Evolutionary conservation across 2,329 filamentous ascomycete genomes (phyloP).

Genomic region (Hypoxylon sp.): DNA sequence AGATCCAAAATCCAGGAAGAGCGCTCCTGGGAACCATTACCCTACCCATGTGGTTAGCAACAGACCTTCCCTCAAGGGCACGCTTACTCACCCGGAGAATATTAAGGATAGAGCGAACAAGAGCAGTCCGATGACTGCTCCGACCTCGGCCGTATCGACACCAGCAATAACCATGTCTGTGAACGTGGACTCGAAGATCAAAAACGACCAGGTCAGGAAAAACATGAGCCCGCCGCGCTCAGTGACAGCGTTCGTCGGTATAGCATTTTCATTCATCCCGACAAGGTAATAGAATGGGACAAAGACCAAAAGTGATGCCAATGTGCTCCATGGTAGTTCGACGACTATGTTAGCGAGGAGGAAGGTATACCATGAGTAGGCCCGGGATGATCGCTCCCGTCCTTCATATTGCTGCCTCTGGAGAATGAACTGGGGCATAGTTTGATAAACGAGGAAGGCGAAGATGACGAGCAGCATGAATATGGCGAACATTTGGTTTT

Average conservation of each 20-base stretch:
- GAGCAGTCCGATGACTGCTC: constrained; percentile 73
- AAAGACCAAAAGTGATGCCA: constrained; percentile 69
- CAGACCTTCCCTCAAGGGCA: neutral
- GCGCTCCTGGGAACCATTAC: constrained; percentile 60
- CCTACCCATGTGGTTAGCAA: constrained; percentile 47
- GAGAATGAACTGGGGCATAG: constrained; percentile 82
- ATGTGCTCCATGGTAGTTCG: constrained; percentile 79
- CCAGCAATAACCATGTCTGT: constrained; percentile 81
- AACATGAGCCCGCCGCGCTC: constrained; percentile 76
- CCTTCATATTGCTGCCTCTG: constrained; percentile 83
- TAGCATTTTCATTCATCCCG: constrained; percentile 57
- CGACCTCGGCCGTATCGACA: constrained; percentile 77
- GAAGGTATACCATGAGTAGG: constrained; percentile 83
- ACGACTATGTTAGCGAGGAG: constrained; percentile 79
- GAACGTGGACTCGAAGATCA: constrained; percentile 81
- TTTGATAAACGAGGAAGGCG: constrained; percentile 77
- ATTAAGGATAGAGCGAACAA: constrained; percentile 72
- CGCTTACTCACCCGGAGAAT: constrained; percentile 63
- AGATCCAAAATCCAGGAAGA: constrained; percentile 84
- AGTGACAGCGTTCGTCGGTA: constrained; percentile 57
- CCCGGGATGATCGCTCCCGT: constrained; percentile 80
- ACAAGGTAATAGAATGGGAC: constrained; percentile 40
- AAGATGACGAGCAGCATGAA: constrained; percentile 86
- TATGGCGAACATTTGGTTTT: constrained; percentile 80
- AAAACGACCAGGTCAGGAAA: constrained; percentile 74